phyloP scores from a whole-genome alignment of 129 eudicot species.

The Centaurea solstitialis region DNA sequence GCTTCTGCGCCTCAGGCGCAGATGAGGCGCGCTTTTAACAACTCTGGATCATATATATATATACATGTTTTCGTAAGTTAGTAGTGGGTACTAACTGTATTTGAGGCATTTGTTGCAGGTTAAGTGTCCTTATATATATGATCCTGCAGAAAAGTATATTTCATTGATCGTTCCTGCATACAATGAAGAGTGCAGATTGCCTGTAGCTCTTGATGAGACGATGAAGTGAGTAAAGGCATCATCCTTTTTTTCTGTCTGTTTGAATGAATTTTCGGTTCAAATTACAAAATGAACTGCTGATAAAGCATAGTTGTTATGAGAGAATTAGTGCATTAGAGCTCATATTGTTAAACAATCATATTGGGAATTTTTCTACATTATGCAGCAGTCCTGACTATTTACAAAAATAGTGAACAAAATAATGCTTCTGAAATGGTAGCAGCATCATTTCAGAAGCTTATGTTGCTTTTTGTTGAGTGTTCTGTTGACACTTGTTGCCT shows the following conservation, averaged over 20 bases:
- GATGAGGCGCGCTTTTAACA: no score
- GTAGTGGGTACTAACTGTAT: neutral
- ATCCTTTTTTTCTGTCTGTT: neutral
- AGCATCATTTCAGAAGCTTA: neutral
- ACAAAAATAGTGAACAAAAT: no score
- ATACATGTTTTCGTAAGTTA: neutral
- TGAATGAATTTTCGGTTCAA: neutral
- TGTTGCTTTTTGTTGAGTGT: neutral
- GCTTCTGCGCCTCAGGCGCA: no score
- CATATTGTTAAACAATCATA: neutral
- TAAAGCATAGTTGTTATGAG: neutral
- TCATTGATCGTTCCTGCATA: constrained; percentile 93
- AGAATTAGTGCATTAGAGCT: neutral
- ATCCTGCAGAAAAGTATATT: constrained; percentile 86
- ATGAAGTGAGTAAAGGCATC: constrained; percentile 53
- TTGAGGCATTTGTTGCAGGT: constrained; percentile 54
- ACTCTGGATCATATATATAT: neutral
- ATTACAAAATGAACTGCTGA: neutral
- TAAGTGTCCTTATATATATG: constrained; percentile 69
- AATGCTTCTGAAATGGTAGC: neutral
- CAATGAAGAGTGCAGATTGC: constrained; percentile 91
- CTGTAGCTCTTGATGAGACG: constrained; percentile 88
- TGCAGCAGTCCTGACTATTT: neutral
- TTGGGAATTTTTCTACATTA: neutral
- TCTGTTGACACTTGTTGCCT: neutral